These are phyloP conservation scores for Zanthoxylum bungeanum DNA, from an alignment of 345 rosid species.

Conservation along the genomic window DNA sequence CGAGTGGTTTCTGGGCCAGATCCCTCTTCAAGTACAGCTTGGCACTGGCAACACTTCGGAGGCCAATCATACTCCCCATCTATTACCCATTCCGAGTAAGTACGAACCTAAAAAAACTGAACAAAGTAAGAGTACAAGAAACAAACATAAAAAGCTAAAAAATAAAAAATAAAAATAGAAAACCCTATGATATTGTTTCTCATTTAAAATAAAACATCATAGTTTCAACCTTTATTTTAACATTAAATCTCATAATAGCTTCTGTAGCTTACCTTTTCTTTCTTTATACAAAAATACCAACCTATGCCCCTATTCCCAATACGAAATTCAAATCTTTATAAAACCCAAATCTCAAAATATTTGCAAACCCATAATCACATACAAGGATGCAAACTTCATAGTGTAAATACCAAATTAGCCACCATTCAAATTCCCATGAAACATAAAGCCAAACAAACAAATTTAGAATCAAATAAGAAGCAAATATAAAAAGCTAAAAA, in stretches of 20 bases:
- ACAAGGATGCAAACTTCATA: neutral
- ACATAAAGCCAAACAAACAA: neutral
- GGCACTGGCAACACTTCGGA: constrained; percentile 85
- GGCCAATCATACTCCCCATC: constrained; percentile 99
- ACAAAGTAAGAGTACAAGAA: neutral
- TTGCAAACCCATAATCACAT: neutral
- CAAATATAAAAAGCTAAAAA: no score
- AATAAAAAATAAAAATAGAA: neutral
- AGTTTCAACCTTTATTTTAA: neutral
- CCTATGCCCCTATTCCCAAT: neutral
- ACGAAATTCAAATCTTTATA: neutral
- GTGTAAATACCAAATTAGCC: neutral
- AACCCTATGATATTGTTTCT: neutral
- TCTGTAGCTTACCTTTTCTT: neutral
- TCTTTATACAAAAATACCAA: neutral
- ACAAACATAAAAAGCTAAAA: neutral
- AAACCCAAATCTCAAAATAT: neutral
- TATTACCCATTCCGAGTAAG: constrained; percentile 99
- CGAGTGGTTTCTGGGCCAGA: constrained; percentile 69
- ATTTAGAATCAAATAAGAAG: constrained; percentile 31
- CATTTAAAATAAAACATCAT: neutral
- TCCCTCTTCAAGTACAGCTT: constrained; percentile 66
- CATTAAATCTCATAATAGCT: neutral
- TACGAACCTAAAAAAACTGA: constrained; percentile 58
- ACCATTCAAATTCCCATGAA: neutral